Percentiles rank a stretch among this genome's conserved stretches.
phyloP scores from a whole-genome alignment of 2,329 filamentous ascomycete genomes.

The Paraconiothyrium brasiliense region DNA sequence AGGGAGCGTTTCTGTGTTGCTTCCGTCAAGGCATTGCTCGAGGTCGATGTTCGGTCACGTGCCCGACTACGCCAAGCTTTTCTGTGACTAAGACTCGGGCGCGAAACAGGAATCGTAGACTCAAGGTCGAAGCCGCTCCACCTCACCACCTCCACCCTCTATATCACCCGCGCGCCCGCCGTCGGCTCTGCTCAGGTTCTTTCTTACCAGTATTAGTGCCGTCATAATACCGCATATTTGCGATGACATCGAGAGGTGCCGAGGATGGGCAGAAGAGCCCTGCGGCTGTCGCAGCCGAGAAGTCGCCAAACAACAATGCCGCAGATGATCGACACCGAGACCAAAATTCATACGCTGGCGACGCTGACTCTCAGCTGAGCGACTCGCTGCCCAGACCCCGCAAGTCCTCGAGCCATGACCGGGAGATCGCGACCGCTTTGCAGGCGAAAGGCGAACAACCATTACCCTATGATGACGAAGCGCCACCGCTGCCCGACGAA shows the following conservation, averaged over 20 bases:
- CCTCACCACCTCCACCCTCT: background rate
- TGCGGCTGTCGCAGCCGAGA: conserved; percentile 13
- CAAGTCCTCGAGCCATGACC: conserved; percentile 12
- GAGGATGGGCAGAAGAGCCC: conserved; percentile 24
- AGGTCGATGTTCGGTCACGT: background rate
- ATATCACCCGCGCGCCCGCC: background rate
- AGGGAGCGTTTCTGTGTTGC: too few species aligned
- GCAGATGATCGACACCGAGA: background rate
- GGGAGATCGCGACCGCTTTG: conserved; percentile 20
- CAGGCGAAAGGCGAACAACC: conserved; percentile 27
- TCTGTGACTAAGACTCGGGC: background rate
- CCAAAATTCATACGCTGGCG: background rate
- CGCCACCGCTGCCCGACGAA: conserved; percentile 60
- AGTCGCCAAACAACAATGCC: conserved; percentile 1
- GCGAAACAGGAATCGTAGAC: background rate
- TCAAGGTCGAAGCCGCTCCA: background rate
- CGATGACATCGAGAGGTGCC: conserved; percentile 27
- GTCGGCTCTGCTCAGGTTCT: background rate
- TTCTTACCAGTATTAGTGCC: conserved; percentile 29
- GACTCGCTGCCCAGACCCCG: conserved; percentile 1
- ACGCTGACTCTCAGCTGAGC: conserved; percentile 11
- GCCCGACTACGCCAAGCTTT: background rate
- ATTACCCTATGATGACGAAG: conserved; percentile 39
- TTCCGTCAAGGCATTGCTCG: too few species aligned
- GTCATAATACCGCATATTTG: conserved; percentile 20